Conservation (phyloP, 306 rosid species). For the Hylodesmum podocarpum region DNA sequence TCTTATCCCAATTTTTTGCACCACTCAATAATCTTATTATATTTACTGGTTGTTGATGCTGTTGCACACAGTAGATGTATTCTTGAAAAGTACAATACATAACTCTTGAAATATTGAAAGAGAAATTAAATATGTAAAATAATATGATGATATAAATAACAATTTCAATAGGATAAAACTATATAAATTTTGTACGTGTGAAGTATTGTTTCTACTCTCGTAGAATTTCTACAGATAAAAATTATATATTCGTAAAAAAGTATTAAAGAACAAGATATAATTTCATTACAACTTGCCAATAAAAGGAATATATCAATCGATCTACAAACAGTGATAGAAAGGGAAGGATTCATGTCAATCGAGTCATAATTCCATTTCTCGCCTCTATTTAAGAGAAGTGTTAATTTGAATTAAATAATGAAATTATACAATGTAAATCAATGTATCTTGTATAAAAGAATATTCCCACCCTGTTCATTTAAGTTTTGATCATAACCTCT, state of each 20-base stretch:
- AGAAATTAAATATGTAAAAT: background rate
- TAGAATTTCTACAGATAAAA: too few species aligned
- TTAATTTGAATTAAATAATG: background rate
- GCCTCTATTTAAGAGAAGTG: background rate
- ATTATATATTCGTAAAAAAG: background rate
- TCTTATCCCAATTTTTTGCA: conserved; percentile 9
- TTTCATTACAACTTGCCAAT: background rate
- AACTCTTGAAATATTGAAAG: background rate
- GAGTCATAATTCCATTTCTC: background rate
- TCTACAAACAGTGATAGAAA: background rate
- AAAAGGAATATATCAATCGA: background rate
- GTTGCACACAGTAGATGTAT: background rate
- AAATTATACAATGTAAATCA: background rate
- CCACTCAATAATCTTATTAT: background rate
- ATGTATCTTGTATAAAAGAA: background rate
- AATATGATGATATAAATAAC: too few species aligned
- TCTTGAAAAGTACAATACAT: background rate
- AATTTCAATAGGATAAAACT: too few species aligned
- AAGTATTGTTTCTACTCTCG: too few species aligned
- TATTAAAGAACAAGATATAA: background rate
- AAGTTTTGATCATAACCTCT: background rate
- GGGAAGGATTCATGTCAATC: background rate
- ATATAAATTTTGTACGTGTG: too few species aligned
- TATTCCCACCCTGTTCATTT: background rate
- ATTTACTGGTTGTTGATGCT: background rate